Evolutionary conservation across 1,139 yeast species (phyloP).

Genomic region (Debaryomycetaceae sp.): DNA sequence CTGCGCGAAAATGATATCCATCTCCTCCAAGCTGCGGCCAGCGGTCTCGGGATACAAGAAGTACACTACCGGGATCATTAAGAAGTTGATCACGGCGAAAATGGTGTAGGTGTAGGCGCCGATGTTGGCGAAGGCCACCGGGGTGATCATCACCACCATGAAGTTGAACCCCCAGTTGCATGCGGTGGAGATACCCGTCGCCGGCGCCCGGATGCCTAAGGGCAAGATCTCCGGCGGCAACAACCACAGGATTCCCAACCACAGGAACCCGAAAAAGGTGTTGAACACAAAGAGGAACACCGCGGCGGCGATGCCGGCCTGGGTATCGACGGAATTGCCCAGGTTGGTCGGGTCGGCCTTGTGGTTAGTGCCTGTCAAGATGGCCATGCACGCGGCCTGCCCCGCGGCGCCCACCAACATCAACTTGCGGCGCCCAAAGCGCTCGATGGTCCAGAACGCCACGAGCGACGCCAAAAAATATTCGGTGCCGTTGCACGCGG

Average conservation of each 20-base stretch:
- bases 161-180: slow-evolving; percentile 36
- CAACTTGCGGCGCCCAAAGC: slow-evolving; percentile 49
- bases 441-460: slow-evolving; percentile 45
- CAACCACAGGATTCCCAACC: slow-evolving; percentile 31
- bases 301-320: slow-evolving; percentile 30
- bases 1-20: slow-evolving; percentile 53
- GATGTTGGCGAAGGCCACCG: slow-evolving; percentile 28
- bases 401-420: slow-evolving; percentile 52
- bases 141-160: slow-evolving; percentile 34
- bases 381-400: slow-evolving; percentile 31
- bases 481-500: slow-evolving; percentile 35
- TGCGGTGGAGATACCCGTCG: slow-evolving; percentile 33
- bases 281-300: slow-evolving; percentile 34
- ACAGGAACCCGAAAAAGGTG: slow-evolving; percentile 29
- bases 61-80: slow-evolving; percentile 51
- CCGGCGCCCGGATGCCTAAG: slow-evolving; percentile 31
- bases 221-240: slow-evolving; percentile 37
- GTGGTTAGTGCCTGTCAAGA: slow-evolving; percentile 26
- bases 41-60: slow-evolving; percentile 60
- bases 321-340: slow-evolving; percentile 5
- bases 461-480: slow-evolving; percentile 40
- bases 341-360: slow-evolving; percentile 20
- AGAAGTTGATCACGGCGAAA: slow-evolving; percentile 37
- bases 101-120: slow-evolving; percentile 30
- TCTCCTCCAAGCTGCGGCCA: slow-evolving; percentile 55